Percentiles rank a stretch among this genome's conserved stretches.
Evolutionary conservation across 257 asterid species (phyloP).

Genomic region (Ilex aquifolium): DNA sequence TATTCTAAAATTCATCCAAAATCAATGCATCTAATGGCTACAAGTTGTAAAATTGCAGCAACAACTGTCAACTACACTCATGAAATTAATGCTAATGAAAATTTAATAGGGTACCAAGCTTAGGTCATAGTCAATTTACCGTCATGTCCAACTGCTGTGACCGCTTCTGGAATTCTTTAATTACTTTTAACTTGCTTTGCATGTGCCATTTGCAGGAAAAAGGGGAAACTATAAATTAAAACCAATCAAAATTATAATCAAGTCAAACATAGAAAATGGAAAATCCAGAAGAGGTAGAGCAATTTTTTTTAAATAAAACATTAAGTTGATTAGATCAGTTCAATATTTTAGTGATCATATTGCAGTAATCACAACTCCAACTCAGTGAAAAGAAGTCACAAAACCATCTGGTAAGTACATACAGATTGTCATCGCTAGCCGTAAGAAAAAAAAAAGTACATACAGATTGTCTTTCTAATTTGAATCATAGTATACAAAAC

Average conservation of each 20-base stretch:
- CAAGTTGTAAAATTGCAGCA: neutral
- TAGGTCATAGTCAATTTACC: constrained; percentile 25
- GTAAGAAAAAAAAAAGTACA: too few relatives aligned
- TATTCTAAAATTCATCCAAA: too few relatives aligned
- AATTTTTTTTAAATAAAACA: too few relatives aligned
- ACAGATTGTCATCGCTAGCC: too few relatives aligned
- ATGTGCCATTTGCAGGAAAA: constrained; percentile 88
- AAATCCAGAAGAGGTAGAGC: too few relatives aligned
- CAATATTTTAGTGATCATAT: too few relatives aligned
- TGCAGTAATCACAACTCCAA: neutral
- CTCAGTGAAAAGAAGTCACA: neutral
- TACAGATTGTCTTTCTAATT: too few relatives aligned
- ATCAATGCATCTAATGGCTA: neutral
- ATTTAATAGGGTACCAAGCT: constrained; percentile 1
- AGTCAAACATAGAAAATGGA: too few relatives aligned
- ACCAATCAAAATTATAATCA: neutral
- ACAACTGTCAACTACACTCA: neutral
- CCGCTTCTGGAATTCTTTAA: constrained; percentile 83
- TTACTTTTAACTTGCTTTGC: constrained; percentile 87
- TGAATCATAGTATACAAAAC: too few relatives aligned
- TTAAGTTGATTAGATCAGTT: neutral
- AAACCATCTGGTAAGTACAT: too few relatives aligned
- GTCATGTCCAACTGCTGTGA: constrained; percentile 94
- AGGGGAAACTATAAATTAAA: constrained; percentile 7
- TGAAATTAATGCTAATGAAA: neutral